phyloP scores from a whole-genome alignment of 1,284 basidiomycete genomes.

The Grifola frondosa region DNA sequence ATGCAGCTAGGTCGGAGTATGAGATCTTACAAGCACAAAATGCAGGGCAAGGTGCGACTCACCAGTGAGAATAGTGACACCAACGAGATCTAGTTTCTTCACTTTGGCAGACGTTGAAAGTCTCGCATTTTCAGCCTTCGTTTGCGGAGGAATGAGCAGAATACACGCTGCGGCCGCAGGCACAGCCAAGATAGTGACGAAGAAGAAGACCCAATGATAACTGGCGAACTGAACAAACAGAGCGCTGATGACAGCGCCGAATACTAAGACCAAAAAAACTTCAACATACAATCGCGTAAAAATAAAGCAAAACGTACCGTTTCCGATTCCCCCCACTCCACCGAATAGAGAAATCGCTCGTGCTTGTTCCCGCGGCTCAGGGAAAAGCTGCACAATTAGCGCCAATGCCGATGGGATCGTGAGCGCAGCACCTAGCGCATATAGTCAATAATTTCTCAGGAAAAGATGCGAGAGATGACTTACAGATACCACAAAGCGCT shows the following conservation, averaged over 20 bases:
- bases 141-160: slow-evolving; percentile 30
- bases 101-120: slow-evolving; percentile 9
- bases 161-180: slow-evolving; percentile 28
- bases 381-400: slow-evolving; percentile 40
- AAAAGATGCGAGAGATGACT: not conserved
- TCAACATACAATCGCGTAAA: not conserved
- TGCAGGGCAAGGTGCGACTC: no score
- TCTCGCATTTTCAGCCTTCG: slow-evolving; percentile 17
- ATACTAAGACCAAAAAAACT: slow-evolving; percentile 11
- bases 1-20: slow-evolving; percentile 24
- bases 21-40: slow-evolving; percentile 15
- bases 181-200: slow-evolving; percentile 33
- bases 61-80: slow-evolving; percentile 19
- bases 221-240: slow-evolving; percentile 31
- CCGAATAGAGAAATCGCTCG: slow-evolving; percentile 37
- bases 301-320: slow-evolving; percentile 26
- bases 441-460: no score
- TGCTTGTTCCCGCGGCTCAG: slow-evolving; percentile 35
- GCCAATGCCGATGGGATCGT: slow-evolving; percentile 39
- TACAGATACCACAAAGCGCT: slow-evolving; percentile 23
- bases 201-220: slow-evolving; percentile 39
- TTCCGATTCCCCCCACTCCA: slow-evolving; percentile 36
- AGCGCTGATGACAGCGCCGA: slow-evolving; percentile 35
- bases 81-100: slow-evolving; percentile 15
- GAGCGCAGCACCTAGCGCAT: slow-evolving; percentile 25